A percentile compares a stretch with the other conserved stretches of the same genome.
phyloP scores from a whole-genome alignment of 768 basidiomycete species.

The Pleurotus cornucopiae region DNA sequence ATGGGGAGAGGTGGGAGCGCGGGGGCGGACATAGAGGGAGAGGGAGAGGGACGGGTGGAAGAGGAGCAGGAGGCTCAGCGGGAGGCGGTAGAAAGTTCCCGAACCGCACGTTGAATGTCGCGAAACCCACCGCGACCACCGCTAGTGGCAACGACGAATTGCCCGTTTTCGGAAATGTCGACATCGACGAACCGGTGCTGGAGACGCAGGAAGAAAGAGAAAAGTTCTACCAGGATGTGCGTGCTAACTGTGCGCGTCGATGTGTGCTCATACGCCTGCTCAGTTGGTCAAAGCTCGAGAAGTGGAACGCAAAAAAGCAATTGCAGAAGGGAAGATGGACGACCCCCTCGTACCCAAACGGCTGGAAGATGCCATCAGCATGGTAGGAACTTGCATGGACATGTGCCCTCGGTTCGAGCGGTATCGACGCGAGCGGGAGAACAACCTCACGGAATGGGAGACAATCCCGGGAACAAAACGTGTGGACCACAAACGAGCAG shows the following conservation, averaged over 20 bases:
- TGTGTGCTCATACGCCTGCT: conserved; percentile 17
- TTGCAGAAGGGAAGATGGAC: conserved; percentile 83
- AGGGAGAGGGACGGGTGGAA: conserved; percentile 22
- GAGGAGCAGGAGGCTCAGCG: conserved; percentile 14
- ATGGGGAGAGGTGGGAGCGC: conserved; percentile 60
- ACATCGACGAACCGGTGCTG: conserved; percentile 45
- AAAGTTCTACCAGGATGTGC: conserved; percentile 67
- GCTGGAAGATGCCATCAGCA: conserved; percentile 87
- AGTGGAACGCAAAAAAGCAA: conserved; percentile 64
- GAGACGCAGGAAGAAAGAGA: conserved; percentile 64
- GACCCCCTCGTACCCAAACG: conserved; percentile 77
- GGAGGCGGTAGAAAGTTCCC: conserved; percentile 34
- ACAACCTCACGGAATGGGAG: conserved; percentile 66
- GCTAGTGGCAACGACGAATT: conserved; percentile 18
- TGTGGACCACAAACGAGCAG: conserved; percentile 82
- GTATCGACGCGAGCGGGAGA: conserved; percentile 85
- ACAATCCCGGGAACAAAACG: conserved; percentile 81
- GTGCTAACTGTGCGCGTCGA: conserved; percentile 21
- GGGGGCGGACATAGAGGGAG: conserved; percentile 48
- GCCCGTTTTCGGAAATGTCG: conserved; percentile 16
- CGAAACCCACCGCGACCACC: conserved; percentile 21
- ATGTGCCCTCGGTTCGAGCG: conserved; percentile 97
- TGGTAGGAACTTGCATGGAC: conserved; percentile 86
- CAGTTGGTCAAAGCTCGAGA: conserved; percentile 76
- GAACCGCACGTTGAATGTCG: conserved; percentile 35